Evolutionary conservation across 1,284 basidiomycete species (phyloP), one percentile per base, ranked within the genome.

Genomic region (Tetrapyrgos nigripes): DNA sequence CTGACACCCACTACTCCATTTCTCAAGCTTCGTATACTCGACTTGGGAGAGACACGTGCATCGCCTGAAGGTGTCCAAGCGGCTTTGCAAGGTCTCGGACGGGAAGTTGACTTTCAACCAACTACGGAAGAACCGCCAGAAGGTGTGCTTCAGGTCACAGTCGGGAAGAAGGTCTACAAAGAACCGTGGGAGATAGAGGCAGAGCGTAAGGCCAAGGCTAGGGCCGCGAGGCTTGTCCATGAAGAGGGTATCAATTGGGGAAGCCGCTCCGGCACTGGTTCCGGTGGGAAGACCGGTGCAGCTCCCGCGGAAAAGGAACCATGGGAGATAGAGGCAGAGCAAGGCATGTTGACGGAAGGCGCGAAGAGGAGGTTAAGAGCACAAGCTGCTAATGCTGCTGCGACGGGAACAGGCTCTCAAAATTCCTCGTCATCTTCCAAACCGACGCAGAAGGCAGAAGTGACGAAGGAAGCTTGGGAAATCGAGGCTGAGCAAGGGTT

Each of bases 141-240:
- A 21, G 85, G 85, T 17, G 74, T 79, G 1, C 67, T 85, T 11
- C 80, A 81, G 43, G 72, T 92, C 21, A 74, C 85, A n/a, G 77
- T 91, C 2, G 91, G 90, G 9, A 91, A 89, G 73, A 81, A 79
- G 64, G 75, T 91, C 21, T 66, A 89, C 53, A 86, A 84, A 65
- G 91, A 93, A 70, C 71, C 82, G 29, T 92, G 91, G 91, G 91
- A 93, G 70, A 66, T 93, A 19, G 89, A 90, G 68, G 76, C 85
- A 10, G 91, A 92, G 64, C 76, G 78, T 44, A 79, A 82, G 55
- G 68, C 76, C 17, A 83, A 80, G 60, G 68, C 68, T 11, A 73
- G 73, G 50, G 67, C 59, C 43, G 72, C 63, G 33, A 74, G 70
- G 50, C 72, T 69, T 40, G 58, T 67, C 24, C 45, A 50, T 31